Evolutionary conservation across 2,329 filamentous ascomycete species (phyloP).

Genomic region (Neonectria neomacrospora): DNA sequence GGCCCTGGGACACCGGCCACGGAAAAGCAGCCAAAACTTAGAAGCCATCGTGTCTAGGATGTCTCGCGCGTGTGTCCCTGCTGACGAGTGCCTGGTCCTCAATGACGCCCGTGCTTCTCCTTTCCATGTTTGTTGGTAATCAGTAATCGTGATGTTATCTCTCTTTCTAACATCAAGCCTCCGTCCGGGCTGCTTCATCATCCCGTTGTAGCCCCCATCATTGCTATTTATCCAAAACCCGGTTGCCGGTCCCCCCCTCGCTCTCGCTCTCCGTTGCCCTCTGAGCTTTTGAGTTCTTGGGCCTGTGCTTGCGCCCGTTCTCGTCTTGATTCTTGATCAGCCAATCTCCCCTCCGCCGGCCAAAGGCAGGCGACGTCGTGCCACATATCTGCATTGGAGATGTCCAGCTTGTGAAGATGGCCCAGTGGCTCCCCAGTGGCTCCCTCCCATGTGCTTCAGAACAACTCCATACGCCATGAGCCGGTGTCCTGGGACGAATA

Average conservation of each 20-base stretch:
- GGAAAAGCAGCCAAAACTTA: not conserved
- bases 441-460: not conserved
- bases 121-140: slow-evolving; percentile 7
- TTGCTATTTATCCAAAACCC: not conserved
- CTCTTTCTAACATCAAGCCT: not conserved
- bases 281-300: slow-evolving; percentile 4
- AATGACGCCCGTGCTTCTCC: slow-evolving; percentile 10
- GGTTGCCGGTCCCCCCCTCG: slow-evolving; percentile 8
- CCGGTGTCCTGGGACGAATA: slow-evolving; percentile 5
- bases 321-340: not conserved
- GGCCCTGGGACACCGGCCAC: not conserved
- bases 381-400: not conserved
- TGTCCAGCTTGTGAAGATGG: slow-evolving; percentile 13
- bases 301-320: slow-evolving; percentile 16
- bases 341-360: slow-evolving; percentile 1
- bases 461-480: not conserved
- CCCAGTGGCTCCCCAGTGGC: too few relatives aligned
- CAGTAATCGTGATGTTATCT: not conserved
- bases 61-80: slow-evolving; percentile 13
- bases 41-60: not conserved
- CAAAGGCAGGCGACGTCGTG: not conserved
- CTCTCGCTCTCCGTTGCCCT: slow-evolving; percentile 8
- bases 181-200: not conserved
- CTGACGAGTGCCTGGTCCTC: slow-evolving; percentile 14
- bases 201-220: slow-evolving; percentile 1